Base-by-base conservation (phyloP, 176 grass and related monocot genomes). In the Oryza nivara region DNA sequence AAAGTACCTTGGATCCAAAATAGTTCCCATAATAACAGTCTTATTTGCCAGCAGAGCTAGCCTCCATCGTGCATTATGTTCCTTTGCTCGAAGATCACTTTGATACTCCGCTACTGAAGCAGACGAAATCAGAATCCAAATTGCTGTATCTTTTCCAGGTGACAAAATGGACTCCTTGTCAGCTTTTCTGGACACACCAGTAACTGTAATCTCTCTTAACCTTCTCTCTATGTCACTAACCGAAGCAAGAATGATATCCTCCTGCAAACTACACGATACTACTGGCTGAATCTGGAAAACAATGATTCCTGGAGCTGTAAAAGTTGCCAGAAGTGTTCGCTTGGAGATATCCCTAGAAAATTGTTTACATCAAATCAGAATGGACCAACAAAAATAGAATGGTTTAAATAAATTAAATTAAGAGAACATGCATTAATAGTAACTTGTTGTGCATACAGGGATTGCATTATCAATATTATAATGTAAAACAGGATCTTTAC, bases 61-160 rank as follows among this genome's bases (percentile, higher is more conserved):
- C 86, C 82, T 94, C 95, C 95, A 94, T 91, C 79, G 82, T 36
- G 44, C 65, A 74, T 88, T 83, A 38, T 80, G 80, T 76, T 82
- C 88, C 44, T 85, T 92, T 30, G 58, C 65, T 70, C 54, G 78
- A 88, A 87, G 38, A 88, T 90, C 88, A 54, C 64, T 72, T 89
- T 91, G 90, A 80, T 73, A 88, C 67, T 94, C 95, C 74, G 85
- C 80, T 63, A 88, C 74, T 72, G 94, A 88, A 89, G 80, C 82
- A 85, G 86, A 77, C 83, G 88, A 97, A 79, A 97, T 87, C 87
- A 97, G 73, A 41, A 98, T 40, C 95, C 95, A 95, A 81, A 98
- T 65, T 22, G 91, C 95, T 82, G 83, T 80, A 88, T 93, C 90
- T 74, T 94, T 78, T 90, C 70, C 84, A 56, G 84, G 67, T 76